Percentiles rank a stretch among this genome's conserved stretches.
Conservation (phyloP, 2,329 filamentous ascomycete species). For the Fusarium falciforme region DNA sequence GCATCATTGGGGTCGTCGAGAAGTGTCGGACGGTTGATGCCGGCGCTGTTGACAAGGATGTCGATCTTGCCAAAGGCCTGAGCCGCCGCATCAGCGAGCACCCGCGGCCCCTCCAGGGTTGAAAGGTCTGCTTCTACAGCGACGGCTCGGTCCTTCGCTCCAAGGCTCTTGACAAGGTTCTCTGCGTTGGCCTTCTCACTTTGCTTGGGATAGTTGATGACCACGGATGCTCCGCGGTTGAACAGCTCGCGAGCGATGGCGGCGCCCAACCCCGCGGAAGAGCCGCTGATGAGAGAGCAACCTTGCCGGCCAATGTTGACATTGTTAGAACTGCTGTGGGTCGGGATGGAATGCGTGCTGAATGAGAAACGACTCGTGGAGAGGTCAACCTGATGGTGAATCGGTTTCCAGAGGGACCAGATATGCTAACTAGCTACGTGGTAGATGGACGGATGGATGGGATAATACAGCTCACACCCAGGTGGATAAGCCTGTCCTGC, state of each 20-base stretch:
- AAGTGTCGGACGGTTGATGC: not conserved
- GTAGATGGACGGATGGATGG: too few species aligned
- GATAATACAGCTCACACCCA: too few species aligned
- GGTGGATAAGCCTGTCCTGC: too few species aligned
- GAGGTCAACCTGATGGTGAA: too few species aligned
- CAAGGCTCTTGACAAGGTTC: not conserved
- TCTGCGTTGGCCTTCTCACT: not conserved
- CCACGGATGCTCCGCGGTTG: not conserved
- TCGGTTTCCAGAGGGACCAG: too few species aligned
- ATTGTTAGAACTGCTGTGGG: not conserved
- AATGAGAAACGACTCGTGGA: too few species aligned
- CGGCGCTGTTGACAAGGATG: constrained; percentile 5
- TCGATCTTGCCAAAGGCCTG: not conserved
- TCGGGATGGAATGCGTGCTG: too few species aligned
- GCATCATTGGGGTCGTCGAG: not conserved
- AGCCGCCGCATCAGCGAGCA: not conserved
- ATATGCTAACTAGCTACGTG: too few species aligned
- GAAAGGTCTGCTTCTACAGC: not conserved
- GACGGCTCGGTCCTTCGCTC: not conserved
- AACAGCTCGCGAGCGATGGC: constrained; percentile 5
- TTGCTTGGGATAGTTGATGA: not conserved
- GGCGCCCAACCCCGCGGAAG: not conserved
- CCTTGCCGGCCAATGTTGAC: not conserved
- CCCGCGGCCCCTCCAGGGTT: not conserved
- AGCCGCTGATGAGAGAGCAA: not conserved